Conservation (phyloP, 768 basidiomycete genomes). For the Kwoniella mangroviensis region DNA sequence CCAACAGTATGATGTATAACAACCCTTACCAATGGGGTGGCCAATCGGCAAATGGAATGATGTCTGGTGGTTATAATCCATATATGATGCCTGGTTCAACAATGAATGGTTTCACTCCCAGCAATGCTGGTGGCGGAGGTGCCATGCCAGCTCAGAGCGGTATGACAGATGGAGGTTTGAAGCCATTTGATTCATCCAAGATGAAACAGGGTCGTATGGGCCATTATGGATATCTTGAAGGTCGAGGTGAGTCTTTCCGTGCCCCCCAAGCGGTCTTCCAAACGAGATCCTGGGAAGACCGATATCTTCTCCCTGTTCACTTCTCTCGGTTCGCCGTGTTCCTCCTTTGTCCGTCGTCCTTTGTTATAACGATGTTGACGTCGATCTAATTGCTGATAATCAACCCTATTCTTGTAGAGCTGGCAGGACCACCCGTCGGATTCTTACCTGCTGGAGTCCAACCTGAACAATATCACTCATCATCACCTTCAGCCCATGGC, state of each 20-base stretch:
- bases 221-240: conserved; percentile 54
- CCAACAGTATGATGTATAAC: conserved; percentile 28
- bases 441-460: conserved; percentile 48
- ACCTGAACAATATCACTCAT: conserved; percentile 18
- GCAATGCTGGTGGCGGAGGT: not conserved
- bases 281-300: not conserved
- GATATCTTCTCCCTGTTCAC: not conserved
- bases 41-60: conserved; percentile 2
- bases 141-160: conserved; percentile 1
- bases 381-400: too few species aligned
- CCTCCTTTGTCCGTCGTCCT: conserved; percentile 1
- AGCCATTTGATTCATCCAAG: conserved; percentile 43
- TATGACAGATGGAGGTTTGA: conserved; percentile 15
- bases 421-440: conserved; percentile 51
- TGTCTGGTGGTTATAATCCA: conserved; percentile 19
- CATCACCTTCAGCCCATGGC: not conserved
- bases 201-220: conserved; percentile 49
- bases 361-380: conserved; percentile 4
- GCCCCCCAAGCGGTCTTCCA: not conserved
- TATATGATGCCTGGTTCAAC: conserved; percentile 13
- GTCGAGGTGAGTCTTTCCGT: conserved; percentile 42
- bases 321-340: not conserved
- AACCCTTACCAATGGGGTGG: conserved; percentile 18
- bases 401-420: conserved; percentile 29
- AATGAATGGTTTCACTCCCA: not conserved